Percentiles rank a stretch among this genome's conserved stretches.
These are phyloP conservation scores for Puccinia triticina DNA, from an alignment of 1,284 basidiomycete species.

Conservation along the genomic window DNA sequence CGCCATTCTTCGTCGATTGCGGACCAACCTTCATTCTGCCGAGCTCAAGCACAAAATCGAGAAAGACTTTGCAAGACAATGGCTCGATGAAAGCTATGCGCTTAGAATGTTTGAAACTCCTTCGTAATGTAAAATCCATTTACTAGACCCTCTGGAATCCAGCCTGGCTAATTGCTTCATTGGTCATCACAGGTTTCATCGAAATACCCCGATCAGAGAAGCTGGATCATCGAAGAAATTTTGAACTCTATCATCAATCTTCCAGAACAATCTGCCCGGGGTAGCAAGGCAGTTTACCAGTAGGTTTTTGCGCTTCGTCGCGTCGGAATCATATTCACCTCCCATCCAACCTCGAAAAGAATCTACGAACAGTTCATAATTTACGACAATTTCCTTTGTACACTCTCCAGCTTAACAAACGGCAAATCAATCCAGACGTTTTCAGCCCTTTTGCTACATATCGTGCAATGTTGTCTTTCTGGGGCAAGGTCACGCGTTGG, in stretches of 20 bases:
- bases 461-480: constrained; percentile 42
- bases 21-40: constrained; percentile 15
- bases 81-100: constrained; percentile 36
- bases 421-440: constrained; percentile 51
- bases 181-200: constrained; percentile 56
- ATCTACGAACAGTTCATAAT: not conserved
- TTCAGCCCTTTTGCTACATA: constrained; percentile 48
- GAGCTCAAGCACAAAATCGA: constrained; percentile 20
- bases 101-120: constrained; percentile 50
- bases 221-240: constrained; percentile 60
- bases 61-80: constrained; percentile 1
- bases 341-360: not conserved
- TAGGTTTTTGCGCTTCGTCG: constrained; percentile 7
- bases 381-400: not conserved
- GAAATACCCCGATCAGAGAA: constrained; percentile 56
- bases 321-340: not conserved
- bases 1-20: constrained; percentile 37
- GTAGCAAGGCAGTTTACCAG: constrained; percentile 37
- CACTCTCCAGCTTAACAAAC: constrained; percentile 28
- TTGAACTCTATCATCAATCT: constrained; percentile 58
- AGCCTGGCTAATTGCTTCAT: not conserved
- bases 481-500: constrained; percentile 12
- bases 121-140: constrained; percentile 29
- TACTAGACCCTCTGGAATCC: not conserved
- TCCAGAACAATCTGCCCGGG: constrained; percentile 57